Base-by-base conservation (phyloP, 1,284 basidiomycete genomes). In the Trichosporon coremiiforme region DNA sequence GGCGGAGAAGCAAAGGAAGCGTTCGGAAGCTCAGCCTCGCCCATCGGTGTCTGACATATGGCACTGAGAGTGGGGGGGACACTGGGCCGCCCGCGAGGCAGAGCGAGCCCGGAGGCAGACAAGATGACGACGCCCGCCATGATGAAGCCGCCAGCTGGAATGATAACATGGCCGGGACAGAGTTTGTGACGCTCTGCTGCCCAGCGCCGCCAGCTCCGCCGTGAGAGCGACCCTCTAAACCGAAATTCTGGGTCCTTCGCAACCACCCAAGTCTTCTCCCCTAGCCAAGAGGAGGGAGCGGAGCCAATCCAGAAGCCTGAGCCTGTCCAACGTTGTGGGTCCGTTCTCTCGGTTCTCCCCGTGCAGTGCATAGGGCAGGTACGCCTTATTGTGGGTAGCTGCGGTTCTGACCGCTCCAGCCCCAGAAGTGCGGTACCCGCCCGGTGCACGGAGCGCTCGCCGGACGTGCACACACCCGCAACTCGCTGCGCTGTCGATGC, bases 171-270 rank as follows among this genome's bases (percentile, higher is more conserved):
- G 25, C 25, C 25, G 25, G 25, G 25, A n/a, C 41, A 45, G 41
- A 45, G 41, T 45, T 45, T 25, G 25, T 25, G 25, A 25, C 25
- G 25, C 25, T 25, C 25, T 25, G 25, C 25, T 25, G 25, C 25
- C 25, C 25, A 25, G 25, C 25, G 25, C 25, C 41, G 41, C 17
- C 17, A n/a, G 41, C 41, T 45, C 41, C 29, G 31, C 7, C 57
- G 57, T 62, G 57, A 17, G 57, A 62, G 57, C 57, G 12, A 62
- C 57, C 57, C 57, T 25, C 25, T 62, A 62, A 62, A 62, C 57
- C 57, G 50, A 62, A 62, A 62, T 35, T 33, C 13, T 25, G 25
- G 29, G 29, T 13, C 29, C 57, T 31, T 62, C 29, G 57, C 57
- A 62, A 62, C 57, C 57, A 29, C 29, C 57, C 57, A 17, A 62